Evolutionary conservation across 1,284 basidiomycete species (phyloP).

Genomic region (Puccinia hordei): DNA sequence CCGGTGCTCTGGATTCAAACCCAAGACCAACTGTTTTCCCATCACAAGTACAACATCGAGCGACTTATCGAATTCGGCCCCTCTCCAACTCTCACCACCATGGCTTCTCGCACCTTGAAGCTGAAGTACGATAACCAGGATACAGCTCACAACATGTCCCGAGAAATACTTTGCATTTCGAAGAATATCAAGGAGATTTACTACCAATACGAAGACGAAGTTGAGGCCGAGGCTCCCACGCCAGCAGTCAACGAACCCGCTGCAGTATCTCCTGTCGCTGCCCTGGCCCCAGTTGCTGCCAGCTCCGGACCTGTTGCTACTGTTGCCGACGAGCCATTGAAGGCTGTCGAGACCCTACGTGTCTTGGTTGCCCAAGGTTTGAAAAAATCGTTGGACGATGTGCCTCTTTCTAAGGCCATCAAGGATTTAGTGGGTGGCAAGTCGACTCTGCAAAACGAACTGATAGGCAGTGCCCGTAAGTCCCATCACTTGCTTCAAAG

Average conservation of each 20-base stretch:
- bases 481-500: conserved; percentile 67
- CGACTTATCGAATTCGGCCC: conserved; percentile 94
- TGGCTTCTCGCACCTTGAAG: conserved; percentile 91
- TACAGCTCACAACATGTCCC: conserved; percentile 76
- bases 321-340: conserved; percentile 86
- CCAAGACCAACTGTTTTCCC: conserved; percentile 80
- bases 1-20: conserved; percentile 46
- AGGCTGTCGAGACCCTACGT: conserved; percentile 83
- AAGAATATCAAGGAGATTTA: conserved; percentile 97
- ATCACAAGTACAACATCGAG: conserved; percentile 76
- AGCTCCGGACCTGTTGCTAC: conserved; percentile 66
- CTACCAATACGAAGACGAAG: conserved; percentile 93
- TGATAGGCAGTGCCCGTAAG: conserved; percentile 66
- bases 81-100: conserved; percentile 90
- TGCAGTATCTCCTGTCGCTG: conserved; percentile 58
- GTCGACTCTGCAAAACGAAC: conserved; percentile 96
- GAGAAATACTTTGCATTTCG: conserved; percentile 85
- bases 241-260: conserved; percentile 58
- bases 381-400: conserved; percentile 87
- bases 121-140: conserved; percentile 92
- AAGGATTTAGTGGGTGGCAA: conserved; percentile 98
- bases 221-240: conserved; percentile 52
- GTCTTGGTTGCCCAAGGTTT: conserved; percentile 95
- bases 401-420: conserved; percentile 91
- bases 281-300: conserved; percentile 60